Base-by-base conservation (phyloP, 2,329 filamentous ascomycete species). In the Neophaeococcomyces aloes region DNA sequence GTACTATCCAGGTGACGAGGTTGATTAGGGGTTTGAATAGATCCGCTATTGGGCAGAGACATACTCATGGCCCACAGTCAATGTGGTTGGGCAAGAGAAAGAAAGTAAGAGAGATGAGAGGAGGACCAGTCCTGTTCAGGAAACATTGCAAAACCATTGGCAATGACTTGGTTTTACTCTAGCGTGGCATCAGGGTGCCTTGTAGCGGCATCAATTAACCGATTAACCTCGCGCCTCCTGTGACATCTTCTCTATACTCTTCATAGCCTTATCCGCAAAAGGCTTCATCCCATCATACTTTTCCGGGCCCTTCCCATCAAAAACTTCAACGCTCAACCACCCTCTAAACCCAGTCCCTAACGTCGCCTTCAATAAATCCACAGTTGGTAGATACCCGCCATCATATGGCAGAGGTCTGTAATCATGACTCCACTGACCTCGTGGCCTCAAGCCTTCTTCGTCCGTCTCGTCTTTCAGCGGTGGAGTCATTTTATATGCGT, bases 261-360 rank as follows among this genome's bases (percentile, higher is more conserved):
- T 62, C 65, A 70, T 74, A 1, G 72, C 75, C 42, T 68, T 65
- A 51, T 65, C 62, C 36, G 73, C 70, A 59, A 70, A 79, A 4
- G 58, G 57, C 2, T 59, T 55, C 57, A 75, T 47, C 53, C 66
- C 65, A 48, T 74, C 70, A 47, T 65, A 70, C 48, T 72, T 70
- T 3, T 74, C 74, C 25, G 75, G 67, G 2, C 63, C 61, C 2
- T 74, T 75, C 1, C 68, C 65, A 57, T 85, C 80, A 59, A 85
- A 86, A 0, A 84, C 75, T 59, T 86, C 81, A 46, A 83, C 74
- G 0, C 75, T 79, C 48, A 85, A 73, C 74, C 76, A 84, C 0
- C 72, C 74, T 32, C 74, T 62, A 48, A 82, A 83, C 0, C 83
- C 81, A 0, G 82, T 86, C 44, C 65, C 65, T 19, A 86, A 57